Base-by-base conservation (phyloP, 768 basidiomycete species). In the Pleurotus citrinopileatus region DNA sequence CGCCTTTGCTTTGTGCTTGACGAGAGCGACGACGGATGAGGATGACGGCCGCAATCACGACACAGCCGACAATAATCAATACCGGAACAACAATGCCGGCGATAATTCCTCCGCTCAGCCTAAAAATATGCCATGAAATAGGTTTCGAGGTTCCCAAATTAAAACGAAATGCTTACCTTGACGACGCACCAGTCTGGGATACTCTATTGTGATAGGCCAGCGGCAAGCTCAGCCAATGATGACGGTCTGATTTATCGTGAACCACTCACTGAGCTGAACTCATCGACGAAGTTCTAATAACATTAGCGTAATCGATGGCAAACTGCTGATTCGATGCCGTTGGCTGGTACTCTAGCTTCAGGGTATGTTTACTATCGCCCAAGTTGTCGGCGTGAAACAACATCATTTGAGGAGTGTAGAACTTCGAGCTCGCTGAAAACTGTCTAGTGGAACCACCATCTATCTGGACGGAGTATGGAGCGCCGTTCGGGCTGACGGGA, bases 391-490 rank as follows among this genome's bases (percentile, higher is more conserved):
- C 59, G 45, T 66, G 62, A 55, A 66, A 68, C 9, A 68, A 52
- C 48, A 69, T 27, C 3, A 63, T 63, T 51, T 68, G 66, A 3
- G 68, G 46, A 15, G 53, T 59, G 54, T 62, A 67, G 8, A 57
- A 60, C n/a, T 52, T 36, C 26, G 60, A 63, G 28, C 50, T 62
- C n/a, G 69, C 57, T 3, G 63, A 59, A 25, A 61, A 60, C 26
- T 44, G 60, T 38, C 48, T 53, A n/a, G 57, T 26, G 3, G 57
- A 23, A 3, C 60, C 69, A 17, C 65, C 65, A 42, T 75, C 72
- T 42, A 77, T 25, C 54, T 70, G 64, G 19, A 71, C 69, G 0
- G 62, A 59, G 54, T 74, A 77, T 3, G 64, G 62, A 19, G 71
- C 64, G 27, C 66, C 67, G 3, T 57, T 53, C 17, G 73, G 70